Evolutionary conservation across 345 rosid genomes (phyloP), one percentile per base, ranked within the genome.

Genomic region (Durio zibethinus): DNA sequence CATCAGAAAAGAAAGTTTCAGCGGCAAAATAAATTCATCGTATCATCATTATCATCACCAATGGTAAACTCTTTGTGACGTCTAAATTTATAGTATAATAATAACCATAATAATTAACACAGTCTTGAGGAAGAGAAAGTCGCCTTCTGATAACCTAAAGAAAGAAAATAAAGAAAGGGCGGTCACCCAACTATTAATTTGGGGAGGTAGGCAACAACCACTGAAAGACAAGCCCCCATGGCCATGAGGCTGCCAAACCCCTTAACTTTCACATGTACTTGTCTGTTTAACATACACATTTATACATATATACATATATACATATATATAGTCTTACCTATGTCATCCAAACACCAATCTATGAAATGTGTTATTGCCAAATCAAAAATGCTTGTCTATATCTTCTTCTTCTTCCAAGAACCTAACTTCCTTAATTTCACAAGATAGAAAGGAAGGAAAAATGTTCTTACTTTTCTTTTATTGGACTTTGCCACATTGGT

Each of bases 241-340:
- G 6, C 38, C 7, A 56, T 0, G 21, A 56, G 61, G 29, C 3
- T 20, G 59, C 59, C 77, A 70, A 31, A 50, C 64, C 29, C 35
- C 59, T 56, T 33, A 62, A 10, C 4, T 80, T 75, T 83, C 80
- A 60, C 48, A 64, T 74, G 78, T 29, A 71, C 76, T 74, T 81
- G 78, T 65, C 65, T 57, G 53, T 20, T 84, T 56, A 40, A 9
- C 72, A 20, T n/a, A 3, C 1, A 33, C 4, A 33, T 1, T 33
- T n/a, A n/a, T n/a, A n/a, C n/a, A n/a, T n/a, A n/a, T n/a, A n/a
- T n/a, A n/a, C n/a, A n/a, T n/a, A n/a, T n/a, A n/a, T n/a, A n/a
- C n/a, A n/a, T n/a, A n/a, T n/a, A n/a, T n/a, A n/a, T 40, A 36
- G 15, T 38, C 72, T 66, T 38, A 6, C 43, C 18, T 45, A 67